Evolutionary conservation across 306 rosid species (phyloP).

Genomic region (Sphenostylis stenocarpa): DNA sequence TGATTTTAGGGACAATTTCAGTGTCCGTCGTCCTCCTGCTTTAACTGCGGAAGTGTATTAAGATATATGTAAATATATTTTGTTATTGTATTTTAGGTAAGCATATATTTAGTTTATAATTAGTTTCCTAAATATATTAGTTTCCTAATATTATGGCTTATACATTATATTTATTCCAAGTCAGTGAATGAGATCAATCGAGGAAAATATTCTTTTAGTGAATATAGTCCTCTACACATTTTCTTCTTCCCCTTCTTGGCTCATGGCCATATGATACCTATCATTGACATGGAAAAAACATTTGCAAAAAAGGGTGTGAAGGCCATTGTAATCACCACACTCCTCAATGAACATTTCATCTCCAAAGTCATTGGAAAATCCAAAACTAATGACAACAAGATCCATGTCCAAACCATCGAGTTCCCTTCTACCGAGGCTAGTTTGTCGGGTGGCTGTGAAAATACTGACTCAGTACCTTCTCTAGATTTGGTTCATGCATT

Average conservation of each 20-base stretch:
- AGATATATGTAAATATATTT: too few relatives aligned
- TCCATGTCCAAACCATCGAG: conserved; percentile 28
- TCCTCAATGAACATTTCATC: conserved; percentile 22
- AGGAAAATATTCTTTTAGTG: too few relatives aligned
- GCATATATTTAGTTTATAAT: too few relatives aligned
- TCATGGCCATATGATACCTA: not conserved
- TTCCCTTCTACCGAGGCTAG: conserved; percentile 26
- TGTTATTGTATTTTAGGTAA: too few relatives aligned
- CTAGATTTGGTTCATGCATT: not conserved
- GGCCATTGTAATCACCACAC: not conserved
- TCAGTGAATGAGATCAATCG: too few relatives aligned
- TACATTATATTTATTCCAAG: too few relatives aligned
- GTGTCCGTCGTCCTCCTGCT: too few relatives aligned
- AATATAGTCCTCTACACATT: not conserved
- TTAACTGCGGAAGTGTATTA: too few relatives aligned
- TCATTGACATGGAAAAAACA: not conserved
- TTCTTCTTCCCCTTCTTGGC: not conserved
- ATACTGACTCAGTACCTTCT: conserved; percentile 6
- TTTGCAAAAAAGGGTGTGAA: not conserved
- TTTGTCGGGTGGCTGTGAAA: conserved; percentile 40
- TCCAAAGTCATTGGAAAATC: conserved; percentile 25
- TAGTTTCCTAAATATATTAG: too few relatives aligned
- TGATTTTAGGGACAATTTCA: too few relatives aligned
- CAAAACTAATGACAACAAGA: not conserved
- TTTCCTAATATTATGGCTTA: too few relatives aligned